A percentile compares a stretch with the other conserved stretches of the same genome.
These are phyloP conservation scores for Solanum neorickii DNA, from an alignment of 257 asterid genomes.

Conservation along the genomic window DNA sequence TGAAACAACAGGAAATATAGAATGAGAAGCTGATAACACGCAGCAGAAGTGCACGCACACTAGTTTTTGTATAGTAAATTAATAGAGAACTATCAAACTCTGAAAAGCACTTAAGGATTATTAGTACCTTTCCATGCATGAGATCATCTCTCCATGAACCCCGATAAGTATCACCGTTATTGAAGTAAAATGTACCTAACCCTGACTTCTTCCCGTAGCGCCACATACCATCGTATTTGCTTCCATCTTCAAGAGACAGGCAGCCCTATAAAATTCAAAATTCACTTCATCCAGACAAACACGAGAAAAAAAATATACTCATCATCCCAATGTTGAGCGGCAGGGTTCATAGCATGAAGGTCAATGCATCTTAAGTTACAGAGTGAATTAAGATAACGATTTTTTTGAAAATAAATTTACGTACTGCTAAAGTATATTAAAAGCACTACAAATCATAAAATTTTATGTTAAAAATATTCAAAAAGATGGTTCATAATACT, in stretches of 20 bases:
- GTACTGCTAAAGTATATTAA: not conserved
- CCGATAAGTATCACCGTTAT: constrained; percentile 81
- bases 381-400: not conserved
- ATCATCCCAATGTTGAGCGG: not conserved
- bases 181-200: constrained; percentile 74
- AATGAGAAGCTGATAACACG: not conserved
- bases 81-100: not conserved
- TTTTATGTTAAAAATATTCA: not conserved
- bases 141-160: constrained; percentile 98
- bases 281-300: not conserved
- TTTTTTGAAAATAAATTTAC: not conserved
- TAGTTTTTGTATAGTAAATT: not conserved
- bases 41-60: not conserved
- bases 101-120: not conserved
- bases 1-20: not conserved
- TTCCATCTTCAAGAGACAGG: constrained; percentile 70
- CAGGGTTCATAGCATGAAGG: not conserved
- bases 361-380: not conserved
- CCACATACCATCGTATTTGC: constrained; percentile 94
- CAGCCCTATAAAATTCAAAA: constrained; percentile 49
- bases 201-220: constrained; percentile 93
- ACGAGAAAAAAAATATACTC: not conserved
- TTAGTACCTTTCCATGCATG: constrained; percentile 91
- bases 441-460: not conserved
- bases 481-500: not conserved